phyloP scores from a whole-genome alignment of 331 rosid species.

The Quercus tomentella region DNA sequence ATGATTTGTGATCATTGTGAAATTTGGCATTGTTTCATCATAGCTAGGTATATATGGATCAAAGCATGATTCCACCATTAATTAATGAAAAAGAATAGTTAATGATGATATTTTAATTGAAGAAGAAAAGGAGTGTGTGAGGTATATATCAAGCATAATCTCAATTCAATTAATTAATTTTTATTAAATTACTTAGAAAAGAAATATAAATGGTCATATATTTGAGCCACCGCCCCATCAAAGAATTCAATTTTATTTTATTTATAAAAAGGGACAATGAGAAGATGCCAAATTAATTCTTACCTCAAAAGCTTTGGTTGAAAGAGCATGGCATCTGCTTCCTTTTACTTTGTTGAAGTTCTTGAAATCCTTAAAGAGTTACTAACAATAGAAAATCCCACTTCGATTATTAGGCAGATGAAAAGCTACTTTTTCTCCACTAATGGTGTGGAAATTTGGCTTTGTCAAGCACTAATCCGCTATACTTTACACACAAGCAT shows the following conservation, averaged over 20 bases:
- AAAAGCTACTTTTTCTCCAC: constrained; percentile 61
- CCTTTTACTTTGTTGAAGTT: constrained; percentile 28
- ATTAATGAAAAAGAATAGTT: neutral
- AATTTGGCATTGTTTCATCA: too few relatives aligned
- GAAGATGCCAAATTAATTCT: constrained; percentile 65
- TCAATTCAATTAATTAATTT: too few relatives aligned
- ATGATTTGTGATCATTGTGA: too few relatives aligned
- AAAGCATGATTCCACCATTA: neutral
- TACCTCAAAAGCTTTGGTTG: constrained; percentile 46
- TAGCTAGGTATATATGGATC: neutral
- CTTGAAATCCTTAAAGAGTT: constrained; percentile 61
- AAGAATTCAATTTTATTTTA: neutral
- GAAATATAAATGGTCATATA: too few relatives aligned
- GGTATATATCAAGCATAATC: too few relatives aligned
- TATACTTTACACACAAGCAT: constrained; percentile 64
- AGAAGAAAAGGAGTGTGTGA: too few relatives aligned
- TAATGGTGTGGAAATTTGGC: constrained; percentile 40
- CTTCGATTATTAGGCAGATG: constrained; percentile 45
- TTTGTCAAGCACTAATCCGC: constrained; percentile 32
- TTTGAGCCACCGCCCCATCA: constrained; percentile 49
- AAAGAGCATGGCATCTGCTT: constrained; percentile 52
- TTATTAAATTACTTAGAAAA: too few relatives aligned
- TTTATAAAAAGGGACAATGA: constrained; percentile 15
- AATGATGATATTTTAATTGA: neutral
- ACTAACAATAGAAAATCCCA: constrained; percentile 73